Percentiles rank a stretch among this genome's conserved stretches.
These are phyloP conservation scores for Debaryomyces nepalensis DNA, from an alignment of 1,139 yeast species.

Conservation along the genomic window DNA sequence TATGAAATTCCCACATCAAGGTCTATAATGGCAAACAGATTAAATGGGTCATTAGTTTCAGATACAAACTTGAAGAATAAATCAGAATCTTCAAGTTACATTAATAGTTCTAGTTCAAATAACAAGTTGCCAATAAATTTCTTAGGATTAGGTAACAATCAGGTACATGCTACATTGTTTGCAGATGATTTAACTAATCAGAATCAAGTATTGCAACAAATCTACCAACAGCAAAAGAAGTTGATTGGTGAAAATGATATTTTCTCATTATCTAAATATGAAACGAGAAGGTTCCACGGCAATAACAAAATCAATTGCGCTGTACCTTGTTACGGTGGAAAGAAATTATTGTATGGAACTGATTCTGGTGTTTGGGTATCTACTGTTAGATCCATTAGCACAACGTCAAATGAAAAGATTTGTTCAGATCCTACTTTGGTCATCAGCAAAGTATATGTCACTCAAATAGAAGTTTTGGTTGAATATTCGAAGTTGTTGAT, in stretches of 20 bases:
- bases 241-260: constrained; percentile 76
- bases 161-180: constrained; percentile 48
- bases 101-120: constrained; percentile 32
- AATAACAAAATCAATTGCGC: constrained; percentile 86
- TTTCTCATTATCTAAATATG: constrained; percentile 75
- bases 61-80: constrained; percentile 41
- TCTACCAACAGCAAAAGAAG: constrained; percentile 77
- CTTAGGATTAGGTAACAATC: constrained; percentile 49
- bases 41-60: constrained; percentile 45
- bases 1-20: constrained; percentile 75
- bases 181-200: constrained; percentile 65
- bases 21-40: constrained; percentile 44
- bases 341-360: constrained; percentile 87
- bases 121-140: constrained; percentile 53
- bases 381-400: constrained; percentile 54
- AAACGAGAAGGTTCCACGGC: constrained; percentile 71
- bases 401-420: constrained; percentile 50
- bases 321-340: constrained; percentile 93
- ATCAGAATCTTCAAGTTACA: constrained; percentile 31
- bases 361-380: constrained; percentile 90
- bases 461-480: constrained; percentile 90
- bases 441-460: constrained; percentile 74
- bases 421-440: constrained; percentile 81
- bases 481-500: constrained; percentile 86
- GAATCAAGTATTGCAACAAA: constrained; percentile 78